Percentiles rank a stretch among this genome's conserved stretches.
Evolutionary conservation across 2,329 filamentous ascomycete genomes (phyloP).

Genomic region (Trichoderma sp.): DNA sequence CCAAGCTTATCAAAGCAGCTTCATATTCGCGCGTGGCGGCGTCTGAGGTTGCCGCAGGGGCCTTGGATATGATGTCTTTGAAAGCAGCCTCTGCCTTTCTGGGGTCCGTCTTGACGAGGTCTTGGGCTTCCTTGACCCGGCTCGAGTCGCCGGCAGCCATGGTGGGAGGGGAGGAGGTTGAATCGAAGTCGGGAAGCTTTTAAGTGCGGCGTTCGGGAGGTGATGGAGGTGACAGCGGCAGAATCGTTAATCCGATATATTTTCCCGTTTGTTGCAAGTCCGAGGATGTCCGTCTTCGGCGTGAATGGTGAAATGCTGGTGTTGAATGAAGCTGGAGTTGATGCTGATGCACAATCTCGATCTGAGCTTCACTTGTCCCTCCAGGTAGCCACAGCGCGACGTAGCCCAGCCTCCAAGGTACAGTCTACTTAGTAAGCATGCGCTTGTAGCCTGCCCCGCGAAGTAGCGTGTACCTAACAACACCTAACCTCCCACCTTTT

Average conservation of each 20-base stretch:
- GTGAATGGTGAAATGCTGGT: background rate
- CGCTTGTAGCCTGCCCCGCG: background rate
- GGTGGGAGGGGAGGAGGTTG: slow-evolving; percentile 21
- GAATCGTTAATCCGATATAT: background rate
- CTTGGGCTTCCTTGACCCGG: slow-evolving; percentile 84
- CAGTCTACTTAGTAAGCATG: background rate
- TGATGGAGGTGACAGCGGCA: background rate
- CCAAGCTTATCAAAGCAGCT: slow-evolving; percentile 79
- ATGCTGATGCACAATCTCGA: slow-evolving; percentile 18
- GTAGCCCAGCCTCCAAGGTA: slow-evolving; percentile 6
- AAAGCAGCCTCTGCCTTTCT: slow-evolving; percentile 82
- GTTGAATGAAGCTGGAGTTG: background rate
- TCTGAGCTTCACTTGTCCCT: slow-evolving; percentile 21
- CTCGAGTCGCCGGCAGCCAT: slow-evolving; percentile 60
- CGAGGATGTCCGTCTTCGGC: background rate
- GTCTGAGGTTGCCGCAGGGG: slow-evolving; percentile 79
- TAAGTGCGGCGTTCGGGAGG: background rate
- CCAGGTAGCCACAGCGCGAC: slow-evolving; percentile 38
- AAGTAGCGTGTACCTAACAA: background rate
- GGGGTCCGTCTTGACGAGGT: slow-evolving; percentile 75
- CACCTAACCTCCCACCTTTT: background rate
- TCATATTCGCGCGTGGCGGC: slow-evolving; percentile 89
- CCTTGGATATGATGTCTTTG: slow-evolving; percentile 83
- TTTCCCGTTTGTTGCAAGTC: background rate
- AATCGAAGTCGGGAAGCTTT: background rate